Conservation (phyloP, 495 filamentous ascomycete genomes). For the Aspergillus egyptiacus region DNA sequence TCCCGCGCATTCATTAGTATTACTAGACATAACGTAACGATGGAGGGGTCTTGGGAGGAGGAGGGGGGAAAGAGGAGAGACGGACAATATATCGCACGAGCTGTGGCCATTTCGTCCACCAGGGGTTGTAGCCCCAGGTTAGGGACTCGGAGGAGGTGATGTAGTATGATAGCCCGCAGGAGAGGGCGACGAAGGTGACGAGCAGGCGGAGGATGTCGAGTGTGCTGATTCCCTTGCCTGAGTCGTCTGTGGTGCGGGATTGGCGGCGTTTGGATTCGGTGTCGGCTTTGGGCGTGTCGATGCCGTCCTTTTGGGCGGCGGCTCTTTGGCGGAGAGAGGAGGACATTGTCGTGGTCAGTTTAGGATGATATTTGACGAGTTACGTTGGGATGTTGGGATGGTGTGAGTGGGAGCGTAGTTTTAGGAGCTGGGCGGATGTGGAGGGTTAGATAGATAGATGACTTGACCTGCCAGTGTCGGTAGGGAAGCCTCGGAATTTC, state of each 20-base stretch:
- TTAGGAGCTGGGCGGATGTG: no score
- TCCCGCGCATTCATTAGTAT: constrained; percentile 1
- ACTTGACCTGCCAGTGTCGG: neutral
- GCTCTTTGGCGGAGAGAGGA: constrained; percentile 35
- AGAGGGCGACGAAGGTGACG: constrained; percentile 61
- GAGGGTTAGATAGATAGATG: no score
- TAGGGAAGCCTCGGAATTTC: no score
- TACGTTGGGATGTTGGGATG: neutral
- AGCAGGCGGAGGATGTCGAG: constrained; percentile 74
- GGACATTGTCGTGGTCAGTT: constrained; percentile 27
- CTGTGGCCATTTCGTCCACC: constrained; percentile 56
- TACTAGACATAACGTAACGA: no score
- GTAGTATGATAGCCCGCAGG: constrained; percentile 69
- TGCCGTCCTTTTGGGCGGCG: constrained; percentile 1
- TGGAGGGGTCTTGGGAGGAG: neutral
- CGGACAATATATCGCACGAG: constrained; percentile 59
- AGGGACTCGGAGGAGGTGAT: constrained; percentile 64
- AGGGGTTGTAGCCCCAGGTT: constrained; percentile 63
- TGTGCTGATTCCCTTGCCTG: constrained; percentile 41
- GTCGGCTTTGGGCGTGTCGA: constrained; percentile 10
- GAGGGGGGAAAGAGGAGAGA: constrained; percentile 3
- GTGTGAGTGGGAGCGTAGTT: no score
- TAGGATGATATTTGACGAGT: neutral
- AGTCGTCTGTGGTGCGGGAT: constrained; percentile 9
- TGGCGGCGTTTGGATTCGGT: neutral